A percentile compares a stretch with the other conserved stretches of the same genome.
These are phyloP conservation scores for Skeletonema grethae DNA, from an alignment of 108 stramenopile species.

Conservation along the genomic window DNA sequence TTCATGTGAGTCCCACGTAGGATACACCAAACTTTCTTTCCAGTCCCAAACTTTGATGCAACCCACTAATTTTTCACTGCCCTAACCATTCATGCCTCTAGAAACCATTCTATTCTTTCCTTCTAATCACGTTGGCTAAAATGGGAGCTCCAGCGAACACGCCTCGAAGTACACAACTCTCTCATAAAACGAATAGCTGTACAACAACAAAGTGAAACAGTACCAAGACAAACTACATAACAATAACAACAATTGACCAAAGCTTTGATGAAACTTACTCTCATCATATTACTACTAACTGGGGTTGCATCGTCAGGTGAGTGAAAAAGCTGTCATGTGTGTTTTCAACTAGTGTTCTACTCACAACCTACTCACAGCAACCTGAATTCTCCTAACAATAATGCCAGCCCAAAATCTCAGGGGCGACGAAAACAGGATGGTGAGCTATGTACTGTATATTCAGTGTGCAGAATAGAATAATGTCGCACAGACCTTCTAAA, in stretches of 20 bases:
- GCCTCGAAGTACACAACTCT: not conserved
- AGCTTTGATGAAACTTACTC: conserved; percentile 1
- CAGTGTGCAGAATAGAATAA: not conserved
- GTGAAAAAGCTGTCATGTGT: not conserved
- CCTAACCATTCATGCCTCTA: too few relatives aligned
- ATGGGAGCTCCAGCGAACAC: not conserved
- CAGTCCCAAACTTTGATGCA: too few relatives aligned
- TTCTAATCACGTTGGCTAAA: not conserved
- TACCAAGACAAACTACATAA: not conserved
- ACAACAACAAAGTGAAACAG: not conserved
- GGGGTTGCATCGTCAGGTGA: not conserved
- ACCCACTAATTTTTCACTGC: too few relatives aligned
- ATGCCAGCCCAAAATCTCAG: not conserved
- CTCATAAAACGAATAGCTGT: conserved; percentile 1
- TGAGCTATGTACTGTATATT: not conserved
- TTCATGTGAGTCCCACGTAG: too few relatives aligned
- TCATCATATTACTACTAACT: not conserved
- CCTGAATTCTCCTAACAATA: not conserved
- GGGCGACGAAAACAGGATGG: not conserved
- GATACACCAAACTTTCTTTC: too few relatives aligned
- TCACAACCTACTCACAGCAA: not conserved
- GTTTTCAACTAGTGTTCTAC: not conserved
- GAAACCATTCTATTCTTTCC: not conserved
- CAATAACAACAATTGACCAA: not conserved
- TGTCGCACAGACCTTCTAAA: not conserved